These are phyloP conservation scores for Ceratobasidium sp. DNA, from an alignment of 1,284 basidiomycete species.

Conservation along the genomic window DNA sequence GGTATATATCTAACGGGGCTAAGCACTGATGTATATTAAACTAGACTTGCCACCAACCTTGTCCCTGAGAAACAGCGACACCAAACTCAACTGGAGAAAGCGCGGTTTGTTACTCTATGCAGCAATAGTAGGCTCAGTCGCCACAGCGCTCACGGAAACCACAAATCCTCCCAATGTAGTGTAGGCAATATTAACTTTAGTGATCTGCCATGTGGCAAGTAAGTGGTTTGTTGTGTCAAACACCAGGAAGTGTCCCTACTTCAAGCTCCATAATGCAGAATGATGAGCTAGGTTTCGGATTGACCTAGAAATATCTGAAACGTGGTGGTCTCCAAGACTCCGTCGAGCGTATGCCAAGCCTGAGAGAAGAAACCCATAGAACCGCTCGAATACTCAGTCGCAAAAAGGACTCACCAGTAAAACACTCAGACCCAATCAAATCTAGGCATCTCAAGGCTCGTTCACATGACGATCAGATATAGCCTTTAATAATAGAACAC, in stretches of 20 bases:
- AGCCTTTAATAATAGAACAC: too few relatives aligned
- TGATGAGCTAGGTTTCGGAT: too few relatives aligned
- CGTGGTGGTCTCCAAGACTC: too few relatives aligned
- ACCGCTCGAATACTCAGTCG: not conserved
- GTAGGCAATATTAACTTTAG: slow-evolving; percentile 56
- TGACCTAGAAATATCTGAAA: too few relatives aligned
- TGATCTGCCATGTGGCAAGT: not conserved
- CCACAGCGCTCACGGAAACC: slow-evolving; percentile 58
- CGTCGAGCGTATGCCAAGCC: too few relatives aligned
- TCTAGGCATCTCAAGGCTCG: not conserved
- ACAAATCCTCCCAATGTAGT: slow-evolving; percentile 81
- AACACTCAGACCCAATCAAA: not conserved
- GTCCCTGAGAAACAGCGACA: slow-evolving; percentile 84
- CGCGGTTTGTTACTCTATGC: slow-evolving; percentile 45
- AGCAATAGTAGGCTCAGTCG: not conserved
- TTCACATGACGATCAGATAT: not conserved
- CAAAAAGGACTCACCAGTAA: not conserved
- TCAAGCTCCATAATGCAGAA: not conserved
- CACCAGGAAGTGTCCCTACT: not conserved
- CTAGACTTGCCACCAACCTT: slow-evolving; percentile 56
- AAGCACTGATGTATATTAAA: not conserved
- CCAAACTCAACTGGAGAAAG: slow-evolving; percentile 72
- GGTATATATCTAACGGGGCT: slow-evolving; percentile 67
- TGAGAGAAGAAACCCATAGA: too few relatives aligned
- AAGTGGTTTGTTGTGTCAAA: not conserved